phyloP scores from a whole-genome alignment of 139 green algal species.

The Ettlia oleoabundans region DNA sequence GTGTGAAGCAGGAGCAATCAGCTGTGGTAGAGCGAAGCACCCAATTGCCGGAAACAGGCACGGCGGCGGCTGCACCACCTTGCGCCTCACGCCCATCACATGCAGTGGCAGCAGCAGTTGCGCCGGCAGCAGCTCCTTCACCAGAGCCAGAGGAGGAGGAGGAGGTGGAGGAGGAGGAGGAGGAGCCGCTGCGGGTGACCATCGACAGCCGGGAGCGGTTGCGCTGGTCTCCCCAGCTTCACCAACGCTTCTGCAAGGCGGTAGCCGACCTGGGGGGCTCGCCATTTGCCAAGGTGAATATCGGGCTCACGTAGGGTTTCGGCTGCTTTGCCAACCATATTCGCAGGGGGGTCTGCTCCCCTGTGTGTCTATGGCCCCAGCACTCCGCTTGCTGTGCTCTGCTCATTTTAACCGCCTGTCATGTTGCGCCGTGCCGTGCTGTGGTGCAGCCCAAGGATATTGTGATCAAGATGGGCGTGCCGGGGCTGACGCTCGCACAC shows the following conservation, averaged over 20 bases:
- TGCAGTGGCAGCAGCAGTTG: too few relatives aligned
- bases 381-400: not conserved
- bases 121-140: not conserved
- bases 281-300: conserved; percentile 11
- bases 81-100: too few relatives aligned
- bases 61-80: too few relatives aligned
- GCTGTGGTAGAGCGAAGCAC: too few relatives aligned
- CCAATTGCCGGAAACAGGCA: too few relatives aligned
- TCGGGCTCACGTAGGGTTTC: too few relatives aligned
- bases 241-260: conserved; percentile 27
- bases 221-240: conserved; percentile 24
- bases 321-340: too few relatives aligned
- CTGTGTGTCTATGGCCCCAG: not conserved
- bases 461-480: conserved; percentile 14
- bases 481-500: conserved; percentile 24
- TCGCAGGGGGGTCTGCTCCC: not conserved
- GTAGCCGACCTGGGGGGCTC: conserved; percentile 7
- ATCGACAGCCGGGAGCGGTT: conserved; percentile 24
- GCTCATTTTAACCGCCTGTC: not conserved
- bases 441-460: conserved; percentile 6
- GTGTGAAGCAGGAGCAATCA: too few relatives aligned
- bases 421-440: not conserved
- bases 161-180: not conserved
- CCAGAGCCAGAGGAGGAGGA: not conserved
- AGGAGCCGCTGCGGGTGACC: conserved; percentile 3